Percentiles rank a stretch among this genome's conserved stretches.
phyloP scores from a whole-genome alignment of 176 grass and related monocot species.

The Eremochloa ophiuroides region DNA sequence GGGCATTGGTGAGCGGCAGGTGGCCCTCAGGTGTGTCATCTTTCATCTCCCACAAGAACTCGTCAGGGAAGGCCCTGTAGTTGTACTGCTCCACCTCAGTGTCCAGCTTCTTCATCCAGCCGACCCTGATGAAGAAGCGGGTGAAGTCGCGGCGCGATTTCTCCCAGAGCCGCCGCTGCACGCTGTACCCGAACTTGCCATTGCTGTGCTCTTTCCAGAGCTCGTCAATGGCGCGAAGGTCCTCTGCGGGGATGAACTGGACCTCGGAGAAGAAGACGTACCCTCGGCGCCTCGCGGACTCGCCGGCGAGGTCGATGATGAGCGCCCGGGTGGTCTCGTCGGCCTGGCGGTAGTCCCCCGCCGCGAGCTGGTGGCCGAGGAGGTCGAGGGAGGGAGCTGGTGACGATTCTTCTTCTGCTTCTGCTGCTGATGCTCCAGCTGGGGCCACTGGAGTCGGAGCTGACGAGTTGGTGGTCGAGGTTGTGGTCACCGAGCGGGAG shows the following conservation, averaged over 20 bases:
- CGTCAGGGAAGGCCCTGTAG: constrained; percentile 79
- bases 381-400: constrained; percentile 50
- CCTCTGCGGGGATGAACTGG: constrained; percentile 57
- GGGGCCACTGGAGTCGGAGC: constrained; percentile 21
- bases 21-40: constrained; percentile 82
- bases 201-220: constrained; percentile 73
- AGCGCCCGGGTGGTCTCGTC: constrained; percentile 86
- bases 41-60: constrained; percentile 88
- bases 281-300: constrained; percentile 71
- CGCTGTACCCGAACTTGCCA: constrained; percentile 78
- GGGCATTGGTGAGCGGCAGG: constrained; percentile 90
- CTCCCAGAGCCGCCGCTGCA: constrained; percentile 81
- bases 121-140: constrained; percentile 74
- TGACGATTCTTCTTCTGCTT: background rate
- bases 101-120: constrained; percentile 99
- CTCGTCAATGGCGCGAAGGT: constrained; percentile 65
- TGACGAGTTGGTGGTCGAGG: constrained; percentile 25
- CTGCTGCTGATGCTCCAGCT: background rate
- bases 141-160: constrained; percentile 77
- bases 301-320: constrained; percentile 72
- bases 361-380: constrained; percentile 43
- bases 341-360: constrained; percentile 55
- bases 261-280: constrained; percentile 99
- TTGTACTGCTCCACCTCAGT: constrained; percentile 83
- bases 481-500: constrained; percentile 47